Base-by-base conservation (phyloP, 768 basidiomycete species). In the Daedaleopsis nitida region DNA sequence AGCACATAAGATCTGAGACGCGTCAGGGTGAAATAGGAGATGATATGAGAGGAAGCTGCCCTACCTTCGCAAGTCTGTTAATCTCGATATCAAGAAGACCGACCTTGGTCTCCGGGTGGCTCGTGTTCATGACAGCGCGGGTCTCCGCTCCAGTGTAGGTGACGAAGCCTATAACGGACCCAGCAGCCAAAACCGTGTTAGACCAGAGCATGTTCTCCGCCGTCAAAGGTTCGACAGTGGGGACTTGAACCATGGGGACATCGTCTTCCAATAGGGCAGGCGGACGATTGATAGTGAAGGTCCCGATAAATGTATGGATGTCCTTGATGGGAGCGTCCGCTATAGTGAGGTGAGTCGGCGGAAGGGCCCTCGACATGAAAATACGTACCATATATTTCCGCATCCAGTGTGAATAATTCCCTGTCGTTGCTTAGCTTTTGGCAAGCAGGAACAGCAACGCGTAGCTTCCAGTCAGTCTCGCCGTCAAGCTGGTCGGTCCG, bases 381-480 rank as follows among this genome's bases (percentile, higher is more conserved):
- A 34, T 35, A 67, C 86, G 58, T 62, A 91, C 92, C 92, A 68
- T 97, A 98, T 10, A 98, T 84, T 66, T 95, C 93, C 0, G 94
- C 97, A 63, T 94, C 89, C 24, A 96, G 74, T 16, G 74, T 69
- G 57, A 88, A 73, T 1, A 90, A 68, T 10, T 80, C 80, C 27
- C 70, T 72, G 51, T 88, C 85, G 21, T 83, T 84, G 24, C 82
- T 69, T 54, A 95, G 72, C 66, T 87, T 88, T 77, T 97, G 95
- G 47, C 88, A 90, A 24, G 88, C 83, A 2, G 89, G 84, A 1
- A 96, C 88, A 1, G 96, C 95, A 1, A 97, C 91, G 5, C 92
- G 85, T 52, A 98, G 79, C 73, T 99, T 99, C 97, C 97, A 98
- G 69, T 99, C 97, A 4, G 97, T 99, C 76, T 99, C 97, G 45